Evolutionary conservation across 2,329 filamentous ascomycete genomes (phyloP), one percentile per base, ranked within the genome.

Genomic region (Allantophomopsis cytisporea): DNA sequence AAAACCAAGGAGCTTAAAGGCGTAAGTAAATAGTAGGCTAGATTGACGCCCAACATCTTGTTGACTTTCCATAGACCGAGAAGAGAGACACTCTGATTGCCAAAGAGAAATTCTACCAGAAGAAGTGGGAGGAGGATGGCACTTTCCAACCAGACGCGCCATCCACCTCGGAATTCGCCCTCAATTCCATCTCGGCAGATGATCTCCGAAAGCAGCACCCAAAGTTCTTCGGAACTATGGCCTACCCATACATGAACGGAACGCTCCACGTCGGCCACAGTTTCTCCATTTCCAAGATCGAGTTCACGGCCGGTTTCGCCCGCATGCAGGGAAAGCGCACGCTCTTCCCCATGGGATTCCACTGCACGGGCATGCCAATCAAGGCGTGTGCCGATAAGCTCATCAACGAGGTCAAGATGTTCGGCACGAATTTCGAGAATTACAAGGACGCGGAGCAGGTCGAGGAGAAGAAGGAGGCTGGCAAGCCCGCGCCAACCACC

Each of bases 361-460:
- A 98, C 68, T 86, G 83, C 64, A 96, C 89, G 0, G 91, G 91
- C 52, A 93, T 98, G 81, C 87, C 88, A 35, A 98, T 98, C 68
- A 95, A 95, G 64, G 88, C 91, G 5, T 93, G 85, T 54, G 87
- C 91, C 40, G 89, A 98, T 68, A 96, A 96, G 69, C 75, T 98
- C 35, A 77, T 81, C 43, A 78, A 85, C 45, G 91, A 98, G 63
- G 80, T 96, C 41, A 77, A 84, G 61, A 69, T 82, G 64, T 98
- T 96, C 54, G 91, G 91, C 16, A 65, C 81, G 56, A 78, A 87
- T 54, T 96, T 96, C 46, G 80, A 88, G 54, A 68, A 72, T 36
- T 94, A 86, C 60, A 69, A 73, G 39, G 73, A 77, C 40, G 76
- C 82, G 10, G 63, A 67, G 2, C 64, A 64, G 33, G 76, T 82